These are phyloP conservation scores for Hypoxylon sp. DNA, from an alignment of 2,329 filamentous ascomycete genomes.

Conservation along the genomic window DNA sequence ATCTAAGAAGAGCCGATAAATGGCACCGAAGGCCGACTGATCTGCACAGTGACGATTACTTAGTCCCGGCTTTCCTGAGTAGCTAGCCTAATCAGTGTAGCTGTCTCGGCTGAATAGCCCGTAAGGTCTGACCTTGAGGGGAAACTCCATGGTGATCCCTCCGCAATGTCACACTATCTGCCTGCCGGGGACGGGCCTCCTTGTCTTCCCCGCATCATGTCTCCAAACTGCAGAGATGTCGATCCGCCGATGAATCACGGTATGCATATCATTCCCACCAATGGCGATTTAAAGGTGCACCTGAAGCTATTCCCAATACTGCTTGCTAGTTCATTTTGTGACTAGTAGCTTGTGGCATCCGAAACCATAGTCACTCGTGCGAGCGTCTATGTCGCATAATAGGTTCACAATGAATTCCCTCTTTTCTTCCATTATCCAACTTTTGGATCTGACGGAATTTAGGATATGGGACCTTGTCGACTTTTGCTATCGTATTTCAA, in stretches of 20 bases:
- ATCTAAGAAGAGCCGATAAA: constrained; percentile 4
- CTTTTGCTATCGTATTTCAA: constrained; percentile 15
- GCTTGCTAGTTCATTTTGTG: not conserved
- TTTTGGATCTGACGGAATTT: not conserved
- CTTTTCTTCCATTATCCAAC: no score
- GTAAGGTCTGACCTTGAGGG: constrained; percentile 16
- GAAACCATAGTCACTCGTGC: not conserved
- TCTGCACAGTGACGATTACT: constrained; percentile 21
- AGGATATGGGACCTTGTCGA: not conserved
- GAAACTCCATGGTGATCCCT: constrained; percentile 8
- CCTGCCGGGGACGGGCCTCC: constrained; percentile 9
- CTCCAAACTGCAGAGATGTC: constrained; percentile 6
- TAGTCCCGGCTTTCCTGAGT: constrained; percentile 2
- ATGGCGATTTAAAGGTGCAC: not conserved
- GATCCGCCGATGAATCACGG: not conserved
- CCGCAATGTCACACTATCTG: constrained; percentile 31
- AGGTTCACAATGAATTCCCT: not conserved
- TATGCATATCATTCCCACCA: not conserved
- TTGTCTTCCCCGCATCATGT: constrained; percentile 27
- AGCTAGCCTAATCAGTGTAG: constrained; percentile 36
- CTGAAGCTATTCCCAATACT: not conserved
- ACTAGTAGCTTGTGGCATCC: not conserved
- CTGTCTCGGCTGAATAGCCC: constrained; percentile 35
- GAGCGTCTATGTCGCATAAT: no score
- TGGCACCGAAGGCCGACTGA: not conserved